Evolutionary conservation across 2,329 filamentous ascomycete genomes (phyloP).

Genomic region (Cladophialophora exuberans): DNA sequence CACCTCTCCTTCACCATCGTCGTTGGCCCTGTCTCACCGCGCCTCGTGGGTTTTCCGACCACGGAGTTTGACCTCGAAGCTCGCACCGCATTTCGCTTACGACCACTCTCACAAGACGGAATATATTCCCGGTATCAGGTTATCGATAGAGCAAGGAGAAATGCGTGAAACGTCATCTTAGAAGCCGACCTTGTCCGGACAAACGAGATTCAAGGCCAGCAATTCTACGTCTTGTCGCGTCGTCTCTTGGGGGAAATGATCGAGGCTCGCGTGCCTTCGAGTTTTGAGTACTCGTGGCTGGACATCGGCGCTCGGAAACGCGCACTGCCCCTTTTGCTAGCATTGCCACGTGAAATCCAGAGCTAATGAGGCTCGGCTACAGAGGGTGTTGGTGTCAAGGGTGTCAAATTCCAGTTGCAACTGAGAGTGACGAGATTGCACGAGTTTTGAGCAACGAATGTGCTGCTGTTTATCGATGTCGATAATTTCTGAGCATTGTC

Average conservation of each 20-base stretch:
- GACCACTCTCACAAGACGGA: not conserved
- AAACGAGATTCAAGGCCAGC: conserved; percentile 6
- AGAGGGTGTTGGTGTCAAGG: not conserved
- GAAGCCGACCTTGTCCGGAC: not conserved
- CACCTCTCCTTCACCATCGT: not conserved
- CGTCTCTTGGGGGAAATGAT: not conserved
- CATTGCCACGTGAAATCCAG: not conserved
- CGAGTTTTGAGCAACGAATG: no score
- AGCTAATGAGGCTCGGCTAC: not conserved
- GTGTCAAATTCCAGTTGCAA: no score
- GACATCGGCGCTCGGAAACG: not conserved
- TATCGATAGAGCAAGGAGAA: not conserved
- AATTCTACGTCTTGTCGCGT: not conserved
- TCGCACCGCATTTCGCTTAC: conserved; percentile 6
- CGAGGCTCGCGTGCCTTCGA: no score
- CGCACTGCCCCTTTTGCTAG: no score
- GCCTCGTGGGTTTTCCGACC: not conserved
- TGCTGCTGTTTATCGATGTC: no score
- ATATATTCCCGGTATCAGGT: not conserved
- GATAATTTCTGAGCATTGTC: no score
- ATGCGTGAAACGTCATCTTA: conserved; percentile 1
- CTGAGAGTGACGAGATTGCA: no score
- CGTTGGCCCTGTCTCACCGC: conserved; percentile 11
- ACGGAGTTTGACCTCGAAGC: not conserved
- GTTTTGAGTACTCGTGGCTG: not conserved